These are phyloP conservation scores for Nicotiana sylvestris DNA, from an alignment of 257 asterid species.

Conservation along the genomic window DNA sequence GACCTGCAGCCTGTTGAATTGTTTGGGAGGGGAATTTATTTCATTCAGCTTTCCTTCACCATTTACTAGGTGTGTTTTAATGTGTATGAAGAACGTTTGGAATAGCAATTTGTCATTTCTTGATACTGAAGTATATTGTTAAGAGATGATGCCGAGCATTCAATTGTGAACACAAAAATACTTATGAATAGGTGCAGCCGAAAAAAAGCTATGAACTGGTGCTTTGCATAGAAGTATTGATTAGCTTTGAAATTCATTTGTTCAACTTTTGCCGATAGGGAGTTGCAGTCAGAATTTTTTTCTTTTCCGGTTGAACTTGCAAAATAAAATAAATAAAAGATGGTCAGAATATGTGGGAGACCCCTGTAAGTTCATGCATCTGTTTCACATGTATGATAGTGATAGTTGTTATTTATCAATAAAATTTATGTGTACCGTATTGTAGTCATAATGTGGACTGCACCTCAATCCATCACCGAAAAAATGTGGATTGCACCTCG, in stretches of 20 bases:
- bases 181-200: not conserved
- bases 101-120: not conserved
- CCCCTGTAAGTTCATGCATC: not conserved
- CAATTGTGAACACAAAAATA: not conserved
- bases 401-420: not conserved
- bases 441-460: not conserved
- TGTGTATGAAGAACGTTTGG: not conserved
- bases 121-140: not conserved
- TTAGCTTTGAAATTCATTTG: not conserved
- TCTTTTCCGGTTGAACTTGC: not conserved
- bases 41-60: not conserved
- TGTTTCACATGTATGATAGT: not conserved
- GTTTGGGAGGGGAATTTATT: not conserved
- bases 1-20: constrained; percentile 63
- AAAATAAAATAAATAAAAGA: no score
- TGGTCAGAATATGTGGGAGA: no score
- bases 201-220: not conserved
- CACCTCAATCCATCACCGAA: no score
- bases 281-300: not conserved
- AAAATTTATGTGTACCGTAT: not conserved
- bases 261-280: no score
- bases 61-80: no score
- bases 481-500: not conserved
- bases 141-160: not conserved
- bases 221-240: not conserved